Percentiles rank a stretch among this genome's conserved stretches.
Conservation (phyloP, 2,329 filamentous ascomycete species). For the Ascochyta clinopodiicola region DNA sequence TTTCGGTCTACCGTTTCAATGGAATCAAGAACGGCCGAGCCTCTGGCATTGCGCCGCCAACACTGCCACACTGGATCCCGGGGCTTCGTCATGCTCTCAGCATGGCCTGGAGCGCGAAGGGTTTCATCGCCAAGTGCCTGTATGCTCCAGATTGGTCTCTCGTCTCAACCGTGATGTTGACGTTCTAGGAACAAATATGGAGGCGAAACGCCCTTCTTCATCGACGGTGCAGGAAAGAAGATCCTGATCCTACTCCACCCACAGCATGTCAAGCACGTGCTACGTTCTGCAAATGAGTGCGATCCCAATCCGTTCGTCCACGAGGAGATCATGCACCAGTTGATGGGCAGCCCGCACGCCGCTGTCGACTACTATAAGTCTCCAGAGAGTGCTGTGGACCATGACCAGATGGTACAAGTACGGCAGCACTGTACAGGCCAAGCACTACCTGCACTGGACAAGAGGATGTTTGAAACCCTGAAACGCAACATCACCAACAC, state of each 20-base stretch:
- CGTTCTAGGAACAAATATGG: conserved; percentile 20
- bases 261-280: conserved; percentile 19
- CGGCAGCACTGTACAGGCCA: conserved; percentile 20
- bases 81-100: conserved; percentile 24
- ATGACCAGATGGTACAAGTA: conserved; percentile 22
- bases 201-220: conserved; percentile 22
- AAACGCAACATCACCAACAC: conserved; percentile 11
- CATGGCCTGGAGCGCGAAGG: conserved; percentile 20
- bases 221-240: conserved; percentile 25
- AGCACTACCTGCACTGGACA: conserved; percentile 10
- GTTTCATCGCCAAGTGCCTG: conserved; percentile 22
- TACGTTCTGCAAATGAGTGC: conserved; percentile 13
- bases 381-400: conserved; percentile 6
- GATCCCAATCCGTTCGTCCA: conserved; percentile 27
- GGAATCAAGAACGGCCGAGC: conserved; percentile 16
- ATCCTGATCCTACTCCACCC: conserved; percentile 23
- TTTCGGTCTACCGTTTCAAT: conserved; percentile 20
- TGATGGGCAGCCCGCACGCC: conserved; percentile 24
- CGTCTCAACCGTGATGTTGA: no score
- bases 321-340: conserved; percentile 20
- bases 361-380: conserved; percentile 23
- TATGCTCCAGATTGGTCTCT: not conserved
- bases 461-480: conserved; percentile 16
- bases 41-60: conserved; percentile 19
- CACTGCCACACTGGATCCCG: conserved; percentile 29